Conservation (phyloP, 805 yeast species). For the Zygoascus ofunaensis region DNA sequence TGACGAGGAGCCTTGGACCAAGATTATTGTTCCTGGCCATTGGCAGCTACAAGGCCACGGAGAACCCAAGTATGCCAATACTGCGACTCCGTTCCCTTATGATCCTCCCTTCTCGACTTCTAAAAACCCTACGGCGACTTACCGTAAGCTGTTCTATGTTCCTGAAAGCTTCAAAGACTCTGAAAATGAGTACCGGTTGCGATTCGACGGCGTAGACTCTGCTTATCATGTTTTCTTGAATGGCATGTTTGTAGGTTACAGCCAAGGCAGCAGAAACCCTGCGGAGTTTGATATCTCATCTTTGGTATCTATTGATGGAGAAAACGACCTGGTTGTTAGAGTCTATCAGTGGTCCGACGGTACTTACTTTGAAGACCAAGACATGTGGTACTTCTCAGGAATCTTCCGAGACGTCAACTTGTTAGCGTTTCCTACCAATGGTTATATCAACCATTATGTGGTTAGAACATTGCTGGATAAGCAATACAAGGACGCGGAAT, state of each 20-base stretch:
- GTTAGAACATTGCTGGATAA: slow-evolving; percentile 11
- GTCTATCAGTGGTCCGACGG: slow-evolving; percentile 31
- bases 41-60: slow-evolving; percentile 32
- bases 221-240: slow-evolving; percentile 28
- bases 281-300: slow-evolving; percentile 28
- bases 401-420: slow-evolving; percentile 31
- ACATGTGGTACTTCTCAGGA: slow-evolving; percentile 33
- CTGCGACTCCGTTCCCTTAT: slow-evolving; percentile 25
- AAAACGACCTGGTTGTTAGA: slow-evolving; percentile 19
- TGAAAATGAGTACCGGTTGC: slow-evolving; percentile 17
- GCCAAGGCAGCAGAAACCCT: slow-evolving; percentile 29
- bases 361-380: slow-evolving; percentile 32
- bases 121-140: slow-evolving; percentile 29
- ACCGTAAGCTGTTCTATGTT: slow-evolving; percentile 22
- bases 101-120: slow-evolving; percentile 29
- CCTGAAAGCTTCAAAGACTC: slow-evolving; percentile 15
- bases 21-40: slow-evolving; percentile 27
- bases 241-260: slow-evolving; percentile 26
- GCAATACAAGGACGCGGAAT: slow-evolving; percentile 3
- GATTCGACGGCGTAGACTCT: slow-evolving; percentile 32
- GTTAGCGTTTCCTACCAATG: slow-evolving; percentile 21
- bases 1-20: slow-evolving; percentile 12
- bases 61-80: slow-evolving; percentile 29
- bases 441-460: slow-evolving; percentile 25
- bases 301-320: slow-evolving; percentile 4